These are phyloP conservation scores for Effrenium voratum DNA, from an alignment of 73 alveolate genomes.

Conservation along the genomic window DNA sequence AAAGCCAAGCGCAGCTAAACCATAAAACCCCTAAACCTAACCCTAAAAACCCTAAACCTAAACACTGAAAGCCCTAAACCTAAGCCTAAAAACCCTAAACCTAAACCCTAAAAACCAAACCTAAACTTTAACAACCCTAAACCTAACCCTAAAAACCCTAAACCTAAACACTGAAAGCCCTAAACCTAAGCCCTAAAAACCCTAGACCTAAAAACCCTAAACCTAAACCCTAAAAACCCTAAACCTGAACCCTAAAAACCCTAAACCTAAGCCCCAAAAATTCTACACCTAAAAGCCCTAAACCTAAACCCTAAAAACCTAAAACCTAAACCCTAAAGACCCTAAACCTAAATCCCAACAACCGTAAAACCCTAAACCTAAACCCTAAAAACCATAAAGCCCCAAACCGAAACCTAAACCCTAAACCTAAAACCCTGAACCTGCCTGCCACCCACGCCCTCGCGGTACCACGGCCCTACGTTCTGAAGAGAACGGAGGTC, in stretches of 20 bases:
- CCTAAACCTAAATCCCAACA: neutral
- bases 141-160: neutral
- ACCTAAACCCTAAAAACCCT: neutral
- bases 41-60: neutral
- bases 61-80: neutral
- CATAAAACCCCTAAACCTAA: neutral
- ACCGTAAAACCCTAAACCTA: neutral
- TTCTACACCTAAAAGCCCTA: too few species aligned
- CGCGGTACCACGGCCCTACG: too few species aligned
- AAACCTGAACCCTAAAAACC: neutral
- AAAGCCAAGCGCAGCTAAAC: neutral
- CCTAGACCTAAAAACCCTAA: neutral
- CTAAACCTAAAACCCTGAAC: too few species aligned
- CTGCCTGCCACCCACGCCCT: too few species aligned
- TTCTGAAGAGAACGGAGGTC: too few species aligned
- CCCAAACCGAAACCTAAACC: too few species aligned
- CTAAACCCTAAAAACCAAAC: neutral
- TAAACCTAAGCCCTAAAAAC: neutral
- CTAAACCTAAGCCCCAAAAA: conserved; percentile 10
- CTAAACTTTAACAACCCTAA: neutral
- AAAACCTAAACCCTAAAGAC: neutral
- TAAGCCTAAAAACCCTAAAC: neutral
- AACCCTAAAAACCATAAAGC: too few species aligned
- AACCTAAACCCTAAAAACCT: neutral
- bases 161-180: neutral